These are phyloP conservation scores for Yamadazyma trypodendri DNA, from an alignment of 1,139 yeast species.

Conservation along the genomic window DNA sequence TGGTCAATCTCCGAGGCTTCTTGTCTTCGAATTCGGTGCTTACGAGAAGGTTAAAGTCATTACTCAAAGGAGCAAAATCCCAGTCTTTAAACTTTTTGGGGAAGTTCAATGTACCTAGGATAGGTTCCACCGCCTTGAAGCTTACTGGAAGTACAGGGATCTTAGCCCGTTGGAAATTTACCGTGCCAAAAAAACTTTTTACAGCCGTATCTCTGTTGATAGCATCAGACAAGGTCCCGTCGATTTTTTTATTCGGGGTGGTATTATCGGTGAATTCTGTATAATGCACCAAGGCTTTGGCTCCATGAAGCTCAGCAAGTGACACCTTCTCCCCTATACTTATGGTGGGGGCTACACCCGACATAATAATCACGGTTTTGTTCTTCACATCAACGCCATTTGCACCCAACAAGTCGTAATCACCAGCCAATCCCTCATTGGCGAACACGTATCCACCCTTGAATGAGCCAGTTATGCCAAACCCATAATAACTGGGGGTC, in stretches of 20 bases:
- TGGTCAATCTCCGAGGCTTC: constrained; percentile 24
- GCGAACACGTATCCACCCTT: constrained; percentile 28
- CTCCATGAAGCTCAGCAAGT: constrained; percentile 30
- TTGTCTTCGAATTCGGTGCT: constrained; percentile 17
- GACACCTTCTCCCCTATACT: constrained; percentile 26
- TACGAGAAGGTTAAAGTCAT: constrained; percentile 20
- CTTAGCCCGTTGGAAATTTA: constrained; percentile 12
- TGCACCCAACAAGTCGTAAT: constrained; percentile 23
- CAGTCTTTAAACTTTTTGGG: constrained; percentile 21
- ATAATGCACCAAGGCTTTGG: constrained; percentile 29
- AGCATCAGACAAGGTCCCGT: constrained; percentile 12
- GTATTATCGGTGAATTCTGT: constrained; percentile 12
- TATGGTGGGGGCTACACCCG: constrained; percentile 13
- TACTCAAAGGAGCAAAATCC: constrained; percentile 25
- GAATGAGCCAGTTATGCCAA: constrained; percentile 29
- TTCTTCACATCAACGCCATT: constrained; percentile 21
- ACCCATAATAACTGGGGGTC: constrained; percentile 40
- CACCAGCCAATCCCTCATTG: constrained; percentile 31
- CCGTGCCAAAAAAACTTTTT: constrained; percentile 10
- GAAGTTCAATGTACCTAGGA: constrained; percentile 26
- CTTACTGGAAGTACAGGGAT: constrained; percentile 42
- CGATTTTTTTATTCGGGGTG: constrained; percentile 10
- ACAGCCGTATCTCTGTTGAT: constrained; percentile 25
- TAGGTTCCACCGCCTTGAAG: constrained; percentile 28
- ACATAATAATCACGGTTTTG: constrained; percentile 33